A percentile compares a stretch with the other conserved stretches of the same genome.
Evolutionary conservation across 2,329 filamentous ascomycete genomes (phyloP).

Genomic region (Penicillium sp.): DNA sequence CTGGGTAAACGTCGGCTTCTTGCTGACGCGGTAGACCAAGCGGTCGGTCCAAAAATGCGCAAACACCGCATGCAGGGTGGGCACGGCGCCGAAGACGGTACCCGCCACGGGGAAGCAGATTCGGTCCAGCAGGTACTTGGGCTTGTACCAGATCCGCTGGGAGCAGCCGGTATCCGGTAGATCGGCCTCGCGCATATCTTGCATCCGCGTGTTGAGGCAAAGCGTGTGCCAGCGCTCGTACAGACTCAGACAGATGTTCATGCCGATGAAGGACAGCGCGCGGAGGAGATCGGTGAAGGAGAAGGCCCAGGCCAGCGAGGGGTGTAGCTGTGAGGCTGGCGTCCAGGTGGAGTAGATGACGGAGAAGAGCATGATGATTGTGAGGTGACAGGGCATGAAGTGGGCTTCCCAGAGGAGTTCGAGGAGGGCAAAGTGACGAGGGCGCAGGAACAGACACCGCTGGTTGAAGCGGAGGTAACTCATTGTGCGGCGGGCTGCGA

Average conservation of each 20-base stretch:
- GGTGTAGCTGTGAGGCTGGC: conserved; percentile 55
- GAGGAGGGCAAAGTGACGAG: conserved; percentile 59
- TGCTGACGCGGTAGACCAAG: conserved; percentile 71
- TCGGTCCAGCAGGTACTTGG: conserved; percentile 65
- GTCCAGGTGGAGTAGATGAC: conserved; percentile 60
- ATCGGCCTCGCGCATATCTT: conserved; percentile 67
- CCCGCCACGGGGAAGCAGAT: conserved; percentile 67
- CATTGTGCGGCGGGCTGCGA: conserved; percentile 59
- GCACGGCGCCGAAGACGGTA: conserved; percentile 68
- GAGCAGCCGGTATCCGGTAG: conserved; percentile 65
- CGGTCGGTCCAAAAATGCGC: conserved; percentile 71
- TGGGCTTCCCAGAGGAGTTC: conserved; percentile 74
- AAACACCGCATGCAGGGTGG: conserved; percentile 67
- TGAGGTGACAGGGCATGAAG: conserved; percentile 69
- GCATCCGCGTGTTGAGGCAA: conserved; percentile 61
- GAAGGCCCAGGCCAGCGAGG: conserved; percentile 61
- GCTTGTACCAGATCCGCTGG: conserved; percentile 56
- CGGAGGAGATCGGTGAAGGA: conserved; percentile 62
- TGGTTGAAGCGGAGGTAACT: conserved; percentile 22
- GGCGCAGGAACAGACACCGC: conserved; percentile 37
- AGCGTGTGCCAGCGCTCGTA: conserved; percentile 69
- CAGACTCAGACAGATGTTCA: conserved; percentile 64
- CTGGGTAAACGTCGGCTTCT: conserved; percentile 55
- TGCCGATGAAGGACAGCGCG: conserved; percentile 62
- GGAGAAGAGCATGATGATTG: conserved; percentile 64